phyloP scores from a whole-genome alignment of 1,139 yeast species.

The Pichia sp. region DNA sequence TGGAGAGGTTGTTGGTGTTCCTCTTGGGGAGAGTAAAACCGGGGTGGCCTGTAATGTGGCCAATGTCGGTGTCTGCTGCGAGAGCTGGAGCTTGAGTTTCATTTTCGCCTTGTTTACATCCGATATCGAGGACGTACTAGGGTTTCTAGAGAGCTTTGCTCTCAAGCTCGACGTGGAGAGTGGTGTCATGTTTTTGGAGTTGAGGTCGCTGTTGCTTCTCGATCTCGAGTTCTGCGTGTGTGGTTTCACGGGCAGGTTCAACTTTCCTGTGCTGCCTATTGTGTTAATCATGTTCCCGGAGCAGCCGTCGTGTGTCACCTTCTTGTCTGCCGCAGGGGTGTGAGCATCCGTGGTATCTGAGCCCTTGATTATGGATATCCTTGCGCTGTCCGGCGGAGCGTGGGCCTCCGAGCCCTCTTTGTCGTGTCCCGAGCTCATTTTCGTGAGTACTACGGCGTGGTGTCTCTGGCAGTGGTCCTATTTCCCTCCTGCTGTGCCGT shows the following conservation, averaged over 20 bases:
- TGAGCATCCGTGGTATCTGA: neutral
- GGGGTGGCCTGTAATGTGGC: slow-evolving; percentile 21
- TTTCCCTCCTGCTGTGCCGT: neutral
- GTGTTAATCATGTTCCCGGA: neutral
- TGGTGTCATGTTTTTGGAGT: neutral
- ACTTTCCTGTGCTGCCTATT: neutral
- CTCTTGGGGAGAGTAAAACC: slow-evolving; percentile 31
- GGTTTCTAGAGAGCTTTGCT: slow-evolving; percentile 14
- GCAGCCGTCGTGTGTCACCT: neutral
- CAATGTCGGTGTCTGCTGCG: slow-evolving; percentile 15
- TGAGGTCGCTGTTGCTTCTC: slow-evolving; percentile 11
- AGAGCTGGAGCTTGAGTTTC: slow-evolving; percentile 19
- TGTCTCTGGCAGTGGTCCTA: neutral
- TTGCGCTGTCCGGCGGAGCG: neutral
- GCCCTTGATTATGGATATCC: neutral
- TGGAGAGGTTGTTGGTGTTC: slow-evolving; percentile 31
- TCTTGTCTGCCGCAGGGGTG: neutral
- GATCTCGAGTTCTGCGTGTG: slow-evolving; percentile 4
- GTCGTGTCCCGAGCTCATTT: neutral
- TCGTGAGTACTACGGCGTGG: neutral
- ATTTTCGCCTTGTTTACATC: slow-evolving; percentile 20
- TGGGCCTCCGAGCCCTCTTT: neutral
- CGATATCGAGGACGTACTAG: slow-evolving; percentile 10
- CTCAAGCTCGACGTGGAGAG: slow-evolving; percentile 10
- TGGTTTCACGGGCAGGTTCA: neutral